phyloP scores from a whole-genome alignment of 2,329 filamentous ascomycete species.

The Nakataea oryzae region DNA sequence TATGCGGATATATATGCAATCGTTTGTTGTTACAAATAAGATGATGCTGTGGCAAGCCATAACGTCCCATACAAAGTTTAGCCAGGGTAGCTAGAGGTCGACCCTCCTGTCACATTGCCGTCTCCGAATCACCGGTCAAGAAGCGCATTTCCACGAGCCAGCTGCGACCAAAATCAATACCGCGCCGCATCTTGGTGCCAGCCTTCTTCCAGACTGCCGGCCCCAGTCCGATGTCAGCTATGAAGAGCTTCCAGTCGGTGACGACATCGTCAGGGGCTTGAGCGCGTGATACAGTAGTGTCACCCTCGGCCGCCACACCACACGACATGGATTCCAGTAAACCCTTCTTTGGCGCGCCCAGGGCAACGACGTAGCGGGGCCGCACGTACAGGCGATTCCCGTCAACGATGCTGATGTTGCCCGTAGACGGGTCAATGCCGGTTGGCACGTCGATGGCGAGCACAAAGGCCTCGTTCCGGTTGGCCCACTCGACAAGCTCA shows the following conservation, averaged over 20 bases:
- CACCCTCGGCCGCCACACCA: constrained; percentile 21
- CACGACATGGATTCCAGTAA: constrained; percentile 65
- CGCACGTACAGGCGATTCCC: constrained; percentile 71
- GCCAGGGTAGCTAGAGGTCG: neutral
- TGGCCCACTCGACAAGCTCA: constrained; percentile 88
- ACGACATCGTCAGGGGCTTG: constrained; percentile 29
- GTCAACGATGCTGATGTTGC: constrained; percentile 56
- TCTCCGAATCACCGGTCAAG: neutral
- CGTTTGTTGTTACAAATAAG: neutral
- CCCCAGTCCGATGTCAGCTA: constrained; percentile 80
- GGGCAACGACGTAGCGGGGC: constrained; percentile 71
- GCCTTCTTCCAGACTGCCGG: constrained; percentile 78
- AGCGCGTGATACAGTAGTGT: constrained; percentile 14
- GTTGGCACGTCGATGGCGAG: constrained; percentile 87
- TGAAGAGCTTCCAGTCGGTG: constrained; percentile 63
- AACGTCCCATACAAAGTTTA: too few relatives aligned
- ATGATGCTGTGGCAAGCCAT: too few relatives aligned
- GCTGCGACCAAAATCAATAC: constrained; percentile 77
- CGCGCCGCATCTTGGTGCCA: constrained; percentile 68
- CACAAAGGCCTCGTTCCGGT: constrained; percentile 72
- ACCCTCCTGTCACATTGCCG: neutral
- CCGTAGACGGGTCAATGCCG: constrained; percentile 71
- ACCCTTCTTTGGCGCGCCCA: constrained; percentile 80
- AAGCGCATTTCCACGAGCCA: constrained; percentile 67
- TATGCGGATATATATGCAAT: neutral